Base-by-base conservation (phyloP, 345 rosid genomes). In the Brassica juncea region DNA sequence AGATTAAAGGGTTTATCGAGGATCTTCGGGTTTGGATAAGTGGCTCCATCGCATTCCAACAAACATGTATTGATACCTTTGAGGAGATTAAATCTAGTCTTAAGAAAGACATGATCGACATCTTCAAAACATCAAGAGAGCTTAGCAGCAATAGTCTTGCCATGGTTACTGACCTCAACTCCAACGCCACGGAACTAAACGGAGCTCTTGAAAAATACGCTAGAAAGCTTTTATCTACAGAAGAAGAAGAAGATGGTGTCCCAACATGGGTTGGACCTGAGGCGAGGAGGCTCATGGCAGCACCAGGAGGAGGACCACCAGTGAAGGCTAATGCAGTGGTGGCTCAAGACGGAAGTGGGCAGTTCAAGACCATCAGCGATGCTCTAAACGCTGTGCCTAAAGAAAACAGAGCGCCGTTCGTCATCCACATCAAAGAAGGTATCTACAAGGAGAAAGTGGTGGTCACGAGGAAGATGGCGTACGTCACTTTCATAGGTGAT, bases 321-420 rank as follows among this genome's bases (percentile, higher is more conserved):
- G 44, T 87, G 5, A 86, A 85, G 68, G 72, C 95, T 19, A 79
- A 92, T 37, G 84, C 84, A 0, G 75, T 85, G 1, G 95, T 92
- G 27, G 95, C 99, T 55, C 67, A 82, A 79, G 97, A 92, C 23
- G 94, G 92, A 49, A 89, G 86, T 69, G 99, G 95, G 0, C 86
- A 92, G 42, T 91, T 71, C 65, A 89, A 74, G 64, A 88, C 87
- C 12, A 85, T 94, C 64, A n/a, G 30, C 0, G 90, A 88, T 11
- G 94, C 97, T 5, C 54, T 94, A 19, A 71, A 57, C 0, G 74
- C 57, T 0, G 80, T 91, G 3, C 97, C 97, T 1, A 60, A 44
- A 72, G 69, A 73, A 1, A 77, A 83, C 42, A 64, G 14, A 3
- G 25, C 30, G 25, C 78, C 87, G 5, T 91, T 89, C 71, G 82